These are phyloP conservation scores for Fusarium drepaniforme DNA, from an alignment of 2,329 filamentous ascomycete species.

Conservation along the genomic window DNA sequence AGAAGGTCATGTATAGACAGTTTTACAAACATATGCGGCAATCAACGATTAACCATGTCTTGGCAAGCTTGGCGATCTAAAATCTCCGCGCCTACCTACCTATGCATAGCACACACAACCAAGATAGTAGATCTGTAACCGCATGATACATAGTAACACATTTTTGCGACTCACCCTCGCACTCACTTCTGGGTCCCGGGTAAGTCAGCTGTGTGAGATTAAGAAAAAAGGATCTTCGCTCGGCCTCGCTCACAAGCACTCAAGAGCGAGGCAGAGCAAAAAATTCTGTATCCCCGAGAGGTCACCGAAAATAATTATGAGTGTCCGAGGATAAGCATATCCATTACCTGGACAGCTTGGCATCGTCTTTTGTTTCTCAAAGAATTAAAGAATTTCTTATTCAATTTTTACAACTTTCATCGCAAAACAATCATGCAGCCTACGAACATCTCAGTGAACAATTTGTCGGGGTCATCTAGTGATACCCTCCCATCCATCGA, in stretches of 20 bases:
- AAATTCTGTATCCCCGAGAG: slow-evolving; percentile 1
- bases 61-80: background rate
- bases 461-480: background rate
- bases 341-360: background rate
- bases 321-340: background rate
- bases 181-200: background rate
- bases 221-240: background rate
- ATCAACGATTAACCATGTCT: background rate
- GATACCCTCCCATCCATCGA: background rate
- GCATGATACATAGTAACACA: background rate
- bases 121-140: background rate
- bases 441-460: background rate
- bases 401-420: background rate
- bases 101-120: background rate
- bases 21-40: background rate
- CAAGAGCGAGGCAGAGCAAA: background rate
- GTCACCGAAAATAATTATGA: background rate
- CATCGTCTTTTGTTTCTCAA: background rate
- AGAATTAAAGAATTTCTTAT: background rate
- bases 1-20: background rate
- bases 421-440: background rate
- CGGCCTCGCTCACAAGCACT: background rate
- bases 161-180: background rate
- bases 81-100: background rate
- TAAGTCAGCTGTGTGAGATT: background rate